Evolutionary conservation across 108 stramenopile species (phyloP), one percentile per base, ranked within the genome.

Genomic region (Cyclostephanos tholiformis): DNA sequence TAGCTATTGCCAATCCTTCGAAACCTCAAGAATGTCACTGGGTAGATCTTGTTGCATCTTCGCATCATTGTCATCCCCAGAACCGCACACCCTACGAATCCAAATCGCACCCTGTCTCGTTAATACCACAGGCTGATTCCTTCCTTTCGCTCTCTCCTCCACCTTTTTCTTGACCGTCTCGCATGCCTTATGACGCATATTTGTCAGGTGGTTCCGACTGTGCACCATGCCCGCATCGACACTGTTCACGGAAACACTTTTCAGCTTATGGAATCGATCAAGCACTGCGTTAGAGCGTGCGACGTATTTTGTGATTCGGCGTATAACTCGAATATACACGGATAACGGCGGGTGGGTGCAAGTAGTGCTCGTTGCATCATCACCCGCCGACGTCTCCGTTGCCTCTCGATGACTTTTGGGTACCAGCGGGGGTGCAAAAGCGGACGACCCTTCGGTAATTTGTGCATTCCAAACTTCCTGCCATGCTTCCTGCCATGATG

Each of bases 401-500:
- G 63, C 14, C 23, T 22, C 26, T 35, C 13, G 52, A 32, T 65
- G 57, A 67, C 49, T 48, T 43, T 59, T 52, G 39, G 68, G 32
- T 44, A 74, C 60, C 41, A 71, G 5, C 9, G 69, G 61, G 48
- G 67, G 63, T 51, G 74, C 17, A 65, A 69, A 71, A 38, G 41
- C 43, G 7, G 80, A 59, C 25, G 55, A 51, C 0, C 63, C 53
- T 25, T 67, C 48, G 22, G 74, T 60, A 41, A 69, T 35, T 57
- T 82, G 49, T 20, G 71, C 30, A 27, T 72, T 32, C 71, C 71
- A 72, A 26, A 72, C 71, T 63, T 72, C 74, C 43, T 76, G 70
- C 81, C 81, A 82, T 14, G 70, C 81, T 30, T 82, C 81, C 50
- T 82, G 69, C 55, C 71, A 76, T 17, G 74, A 72, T 63, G 63